phyloP scores from a whole-genome alignment of 164 flowering plant genomes.

The Berberis thunbergii region DNA sequence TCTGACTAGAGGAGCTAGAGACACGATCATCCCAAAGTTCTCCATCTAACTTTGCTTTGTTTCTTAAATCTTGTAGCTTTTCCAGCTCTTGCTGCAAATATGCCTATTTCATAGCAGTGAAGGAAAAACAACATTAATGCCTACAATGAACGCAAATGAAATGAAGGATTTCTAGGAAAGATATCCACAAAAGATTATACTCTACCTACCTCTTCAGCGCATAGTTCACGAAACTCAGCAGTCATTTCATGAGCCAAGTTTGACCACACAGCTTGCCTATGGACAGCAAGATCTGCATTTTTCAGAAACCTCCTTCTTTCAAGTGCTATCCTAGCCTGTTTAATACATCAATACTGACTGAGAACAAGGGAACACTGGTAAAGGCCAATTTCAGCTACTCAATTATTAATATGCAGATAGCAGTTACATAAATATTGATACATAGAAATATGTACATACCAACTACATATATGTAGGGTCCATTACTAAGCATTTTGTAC shows the following conservation, averaged over 20 bases:
- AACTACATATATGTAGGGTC: no score
- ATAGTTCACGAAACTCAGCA: conserved; percentile 95
- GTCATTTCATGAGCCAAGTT: conserved; percentile 92
- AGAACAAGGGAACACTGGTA: no score
- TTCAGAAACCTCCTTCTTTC: no score
- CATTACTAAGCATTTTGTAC: no score
- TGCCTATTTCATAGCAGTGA: conserved; percentile 48
- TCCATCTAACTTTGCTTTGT: no score
- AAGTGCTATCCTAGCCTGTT: conserved; percentile 30
- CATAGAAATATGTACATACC: no score
- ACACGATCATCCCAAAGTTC: conserved; percentile 42
- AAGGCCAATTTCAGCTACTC: no score
- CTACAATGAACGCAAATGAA: neutral
- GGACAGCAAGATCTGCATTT: no score
- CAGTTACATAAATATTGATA: no score
- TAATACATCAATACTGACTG: conserved; percentile 11
- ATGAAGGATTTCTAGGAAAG: neutral
- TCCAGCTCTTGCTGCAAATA: conserved; percentile 98
- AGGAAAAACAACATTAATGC: conserved; percentile 2
- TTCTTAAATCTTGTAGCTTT: conserved; percentile 8
- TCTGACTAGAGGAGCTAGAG: conserved; percentile 74
- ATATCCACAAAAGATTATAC: conserved; percentile 2
- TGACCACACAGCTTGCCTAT: no score
- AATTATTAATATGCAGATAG: no score
- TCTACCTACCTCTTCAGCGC: conserved; percentile 91